Evolutionary conservation across 2,329 filamentous ascomycete genomes (phyloP), one percentile per base, ranked within the genome.

Genomic region (Fusarium sp.): DNA sequence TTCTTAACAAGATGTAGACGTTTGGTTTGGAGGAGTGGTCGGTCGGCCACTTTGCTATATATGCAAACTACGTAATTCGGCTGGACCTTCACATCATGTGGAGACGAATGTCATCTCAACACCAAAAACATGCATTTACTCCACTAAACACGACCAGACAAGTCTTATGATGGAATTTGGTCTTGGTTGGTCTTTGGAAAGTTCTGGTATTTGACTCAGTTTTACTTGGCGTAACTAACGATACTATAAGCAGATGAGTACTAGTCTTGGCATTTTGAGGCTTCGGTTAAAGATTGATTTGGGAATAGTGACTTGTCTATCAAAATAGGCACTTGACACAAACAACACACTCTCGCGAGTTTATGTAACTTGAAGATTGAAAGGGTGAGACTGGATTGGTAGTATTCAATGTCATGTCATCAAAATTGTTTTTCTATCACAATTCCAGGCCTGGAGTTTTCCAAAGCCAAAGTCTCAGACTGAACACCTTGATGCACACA

Each of bases 51-150:
- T 30, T 63, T 40, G 32, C 9, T 34, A 50, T 40, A 45, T 55
- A 54, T 41, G n/a, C 27, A 37, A 20, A 32, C 43, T 45, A 63
- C 41, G 42, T 60, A 34, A 41, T 56, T 55, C 67, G 67, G 58
- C 47, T 70, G 63, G 68, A 70, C 67, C 67, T 70, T 60, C 67
- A 27, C 21, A 18, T 40, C 3, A 21, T 64, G 58, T 67, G 63
- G 54, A 32, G 54, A 71, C 53, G 10, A 6, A 59, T 23, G 14
- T 27, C 45, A 23, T 47, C 5, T 32, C 30, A 20, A 21, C 13
- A 43, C 37, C 34, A 49, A 23, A 41, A 41, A 42, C 43, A 20
- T 47, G 28, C 23, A 23, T 21, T 12, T 45, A 40, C 23, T 45
- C 58, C 47, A 32, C 16, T 11, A 21, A 41, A 25, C 8, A 23